Percentiles rank a stretch among this genome's conserved stretches.
Evolutionary conservation across 139 green algal species (phyloP).

Genomic region (Chlorella vulgaris): DNA sequence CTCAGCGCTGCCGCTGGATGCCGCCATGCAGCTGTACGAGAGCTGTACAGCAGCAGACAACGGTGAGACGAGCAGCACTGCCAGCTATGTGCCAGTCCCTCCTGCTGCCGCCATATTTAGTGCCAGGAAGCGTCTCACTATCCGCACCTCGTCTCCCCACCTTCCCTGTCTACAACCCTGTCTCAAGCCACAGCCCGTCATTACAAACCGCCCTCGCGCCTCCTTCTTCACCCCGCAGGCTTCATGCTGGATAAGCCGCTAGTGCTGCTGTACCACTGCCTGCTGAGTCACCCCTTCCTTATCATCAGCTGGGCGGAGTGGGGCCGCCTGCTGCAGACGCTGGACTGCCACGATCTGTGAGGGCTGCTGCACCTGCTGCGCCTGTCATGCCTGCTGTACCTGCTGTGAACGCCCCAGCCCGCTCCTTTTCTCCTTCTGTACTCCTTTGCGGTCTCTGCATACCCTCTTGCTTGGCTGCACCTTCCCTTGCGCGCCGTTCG

Average conservation of each 20-base stretch:
- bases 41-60: not conserved
- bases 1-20: constrained; percentile 45
- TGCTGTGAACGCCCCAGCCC: not conserved
- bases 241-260: constrained; percentile 41
- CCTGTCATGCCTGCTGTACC: not conserved
- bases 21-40: constrained; percentile 54
- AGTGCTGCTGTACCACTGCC: constrained; percentile 43
- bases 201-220: no score
- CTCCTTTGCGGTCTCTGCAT: no score
- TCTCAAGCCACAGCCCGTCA: no score
- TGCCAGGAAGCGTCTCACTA: no score
- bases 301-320: constrained; percentile 48
- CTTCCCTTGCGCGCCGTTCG: no score
- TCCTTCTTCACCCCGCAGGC: no score
- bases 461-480: no score
- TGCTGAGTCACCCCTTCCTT: constrained; percentile 39
- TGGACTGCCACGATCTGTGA: constrained; percentile 21
- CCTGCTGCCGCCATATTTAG: no score
- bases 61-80: not conserved
- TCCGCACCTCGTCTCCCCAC: no score
- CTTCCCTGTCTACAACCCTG: not conserved
- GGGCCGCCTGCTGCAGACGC: constrained; percentile 13
- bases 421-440: not conserved
- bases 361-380: not conserved
- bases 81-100: no score